These are phyloP conservation scores for Penicillium sp. DNA, from an alignment of 2,329 filamentous ascomycete genomes.

Conservation along the genomic window DNA sequence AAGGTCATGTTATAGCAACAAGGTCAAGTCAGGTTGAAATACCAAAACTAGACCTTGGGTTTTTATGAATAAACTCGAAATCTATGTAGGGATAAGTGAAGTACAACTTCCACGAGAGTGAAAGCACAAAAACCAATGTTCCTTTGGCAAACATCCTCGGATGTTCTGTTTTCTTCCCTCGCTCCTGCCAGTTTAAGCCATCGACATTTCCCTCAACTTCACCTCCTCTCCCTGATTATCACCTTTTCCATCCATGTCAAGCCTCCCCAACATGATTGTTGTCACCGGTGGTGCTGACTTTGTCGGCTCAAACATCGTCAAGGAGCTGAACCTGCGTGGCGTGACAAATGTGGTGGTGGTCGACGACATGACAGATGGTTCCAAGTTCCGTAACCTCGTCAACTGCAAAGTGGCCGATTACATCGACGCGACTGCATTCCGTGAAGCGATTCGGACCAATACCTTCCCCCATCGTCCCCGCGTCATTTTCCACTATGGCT, in stretches of 20 bases:
- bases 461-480: not conserved
- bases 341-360: constrained; percentile 1
- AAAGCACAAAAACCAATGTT: too few species aligned
- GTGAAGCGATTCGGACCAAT: not conserved
- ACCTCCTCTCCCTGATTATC: not conserved
- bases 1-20: too few species aligned
- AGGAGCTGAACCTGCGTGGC: constrained; percentile 1
- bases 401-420: constrained; percentile 1
- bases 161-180: not conserved
- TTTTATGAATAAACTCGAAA: too few species aligned
- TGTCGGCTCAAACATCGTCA: constrained; percentile 2
- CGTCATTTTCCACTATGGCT: constrained; percentile 1
- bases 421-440: not conserved
- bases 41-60: too few species aligned
- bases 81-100: too few species aligned
- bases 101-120: too few species aligned
- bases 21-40: too few species aligned
- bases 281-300: constrained; percentile 2
- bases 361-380: constrained; percentile 1
- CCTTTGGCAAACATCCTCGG: too few species aligned
- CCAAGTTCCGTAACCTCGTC: constrained; percentile 2
- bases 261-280: not conserved
- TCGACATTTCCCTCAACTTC: not conserved
- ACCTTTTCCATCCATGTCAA: too few species aligned
- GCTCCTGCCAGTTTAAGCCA: not conserved